Evolutionary conservation across 2,329 filamentous ascomycete genomes (phyloP), one percentile per base, ranked within the genome.

Genomic region (Beauveria varroae): DNA sequence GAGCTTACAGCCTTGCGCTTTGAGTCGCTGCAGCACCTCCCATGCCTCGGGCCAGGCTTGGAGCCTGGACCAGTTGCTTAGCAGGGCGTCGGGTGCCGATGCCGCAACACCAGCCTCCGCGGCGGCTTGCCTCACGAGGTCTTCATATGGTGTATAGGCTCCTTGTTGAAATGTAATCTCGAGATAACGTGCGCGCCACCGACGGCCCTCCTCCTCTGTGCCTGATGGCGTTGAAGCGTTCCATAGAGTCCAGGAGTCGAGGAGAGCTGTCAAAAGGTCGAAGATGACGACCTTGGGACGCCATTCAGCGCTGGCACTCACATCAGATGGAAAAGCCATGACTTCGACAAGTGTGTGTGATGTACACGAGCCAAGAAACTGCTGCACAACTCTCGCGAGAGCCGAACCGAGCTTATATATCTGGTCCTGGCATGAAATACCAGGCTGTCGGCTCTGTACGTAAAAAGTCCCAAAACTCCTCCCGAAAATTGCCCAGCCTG

Each of bases 171-270:
- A 76, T 2, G 75, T 77, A 34, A 76, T 61, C 43, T 75, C 67
- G 1, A 76, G 71, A 46, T 77, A 76, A 3, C 70, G 71, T 2
- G 65, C 65, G 12, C 75, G 74, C 75, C 74, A 77, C 20, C 60
- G 66, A 22, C 64, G 61, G 20, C 71, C 71, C 43, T 73, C 69
- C 5, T 62, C 63, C 7, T 65, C 30, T n/a, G 63, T 64, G 8
- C 59, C 61, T 0, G 70, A 67, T 0, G 70, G 68, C 1, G 71
- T 70, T 7, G 68, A 72, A 20, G 67, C 64, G 37, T 73, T 66
- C 75, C 75, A 77, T 9, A 76, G 63, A 16, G 65, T 69, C 75
- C 74, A 76, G 3, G 73, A 75, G 66, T 77, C 70, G 7, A 75
- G 64, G 0, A 77, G 71, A 16, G 67, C 74, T 1, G 75, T 77